A percentile compares a stretch with the other conserved stretches of the same genome.
Conservation (phyloP, 352 stramenopile species). For the Globisporangium recalcitrans region DNA sequence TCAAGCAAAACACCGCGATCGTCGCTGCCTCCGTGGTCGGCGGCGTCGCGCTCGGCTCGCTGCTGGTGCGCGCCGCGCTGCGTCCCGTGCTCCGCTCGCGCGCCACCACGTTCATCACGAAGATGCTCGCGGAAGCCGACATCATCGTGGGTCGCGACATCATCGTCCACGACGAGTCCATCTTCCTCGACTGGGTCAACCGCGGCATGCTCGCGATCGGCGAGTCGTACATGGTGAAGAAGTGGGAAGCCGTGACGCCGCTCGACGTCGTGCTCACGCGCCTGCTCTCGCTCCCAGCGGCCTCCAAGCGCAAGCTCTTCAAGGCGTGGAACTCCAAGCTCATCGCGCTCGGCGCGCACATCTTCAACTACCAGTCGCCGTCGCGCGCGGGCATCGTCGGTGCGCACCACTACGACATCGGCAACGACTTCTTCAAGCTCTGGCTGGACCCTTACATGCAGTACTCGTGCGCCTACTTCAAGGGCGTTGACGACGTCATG, state of each 20-base stretch:
- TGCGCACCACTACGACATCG: conserved; percentile 83
- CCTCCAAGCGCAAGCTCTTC: conserved; percentile 80
- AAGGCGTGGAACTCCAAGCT: conserved; percentile 86
- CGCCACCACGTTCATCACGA: conserved; percentile 73
- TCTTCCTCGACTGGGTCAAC: conserved; percentile 85
- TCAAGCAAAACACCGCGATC: conserved; percentile 70
- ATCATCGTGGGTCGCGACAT: conserved; percentile 82
- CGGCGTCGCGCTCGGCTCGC: conserved; percentile 59
- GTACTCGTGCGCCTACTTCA: conserved; percentile 86
- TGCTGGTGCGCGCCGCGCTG: conserved; percentile 61
- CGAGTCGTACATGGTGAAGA: conserved; percentile 87
- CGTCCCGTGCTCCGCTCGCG: conserved; percentile 61
- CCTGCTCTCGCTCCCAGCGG: conserved; percentile 57
- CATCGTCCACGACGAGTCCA: conserved; percentile 71
- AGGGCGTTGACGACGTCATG: conserved; percentile 60
- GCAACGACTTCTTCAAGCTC: conserved; percentile 88
- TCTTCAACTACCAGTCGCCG: conserved; percentile 87
- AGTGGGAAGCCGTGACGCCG: conserved; percentile 80
- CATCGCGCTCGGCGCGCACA: conserved; percentile 59
- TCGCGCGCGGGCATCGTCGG: conserved; percentile 78
- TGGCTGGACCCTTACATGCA: conserved; percentile 86
- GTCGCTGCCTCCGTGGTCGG: conserved; percentile 59
- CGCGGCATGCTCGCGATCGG: conserved; percentile 81
- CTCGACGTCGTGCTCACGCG: conserved; percentile 74
- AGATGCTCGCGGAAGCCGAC: conserved; percentile 74